These are phyloP conservation scores for Gillenia trifoliata DNA, from an alignment of 306 rosid species.

Conservation along the genomic window DNA sequence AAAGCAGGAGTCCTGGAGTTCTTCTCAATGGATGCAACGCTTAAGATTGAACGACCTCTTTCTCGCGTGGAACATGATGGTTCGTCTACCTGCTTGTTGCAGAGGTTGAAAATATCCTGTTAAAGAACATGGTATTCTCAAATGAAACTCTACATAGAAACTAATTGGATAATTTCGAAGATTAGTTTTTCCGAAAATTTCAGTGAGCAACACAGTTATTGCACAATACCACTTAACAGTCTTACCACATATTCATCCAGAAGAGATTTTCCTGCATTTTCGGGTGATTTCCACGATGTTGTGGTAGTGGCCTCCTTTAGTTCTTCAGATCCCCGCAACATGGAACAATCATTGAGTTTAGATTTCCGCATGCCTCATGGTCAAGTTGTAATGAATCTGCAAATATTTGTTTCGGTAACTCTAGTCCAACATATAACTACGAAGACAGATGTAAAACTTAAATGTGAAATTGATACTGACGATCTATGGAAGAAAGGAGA, in stretches of 20 bases:
- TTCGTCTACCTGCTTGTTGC: constrained; percentile 66
- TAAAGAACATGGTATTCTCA: background rate
- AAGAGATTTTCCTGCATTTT: constrained; percentile 81
- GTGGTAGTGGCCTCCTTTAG: constrained; percentile 91
- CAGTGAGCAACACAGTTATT: background rate
- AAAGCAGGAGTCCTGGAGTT: constrained; percentile 84
- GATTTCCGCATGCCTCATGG: constrained; percentile 84
- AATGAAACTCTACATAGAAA: background rate
- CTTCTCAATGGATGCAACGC: constrained; percentile 67
- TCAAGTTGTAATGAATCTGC: constrained; percentile 97
- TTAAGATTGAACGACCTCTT: constrained; percentile 77
- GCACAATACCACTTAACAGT: background rate
- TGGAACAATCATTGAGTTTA: constrained; percentile 75
- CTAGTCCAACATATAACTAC: background rate
- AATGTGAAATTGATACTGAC: constrained; percentile 50
- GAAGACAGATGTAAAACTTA: background rate
- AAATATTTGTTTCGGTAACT: constrained; percentile 19
- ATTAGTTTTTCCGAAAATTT: background rate
- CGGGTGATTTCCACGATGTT: constrained; percentile 87
- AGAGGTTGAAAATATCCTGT: background rate
- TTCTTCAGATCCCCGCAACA: constrained; percentile 87
- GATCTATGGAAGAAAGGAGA: constrained; percentile 70
- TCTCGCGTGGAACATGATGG: constrained; percentile 94
- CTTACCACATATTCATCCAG: constrained; percentile 81
- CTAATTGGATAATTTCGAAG: no score